A percentile compares a stretch with the other conserved stretches of the same genome.
Evolutionary conservation across 1,284 basidiomycete genomes (phyloP).

Genomic region (Pseudomicrostroma phylloplanum): DNA sequence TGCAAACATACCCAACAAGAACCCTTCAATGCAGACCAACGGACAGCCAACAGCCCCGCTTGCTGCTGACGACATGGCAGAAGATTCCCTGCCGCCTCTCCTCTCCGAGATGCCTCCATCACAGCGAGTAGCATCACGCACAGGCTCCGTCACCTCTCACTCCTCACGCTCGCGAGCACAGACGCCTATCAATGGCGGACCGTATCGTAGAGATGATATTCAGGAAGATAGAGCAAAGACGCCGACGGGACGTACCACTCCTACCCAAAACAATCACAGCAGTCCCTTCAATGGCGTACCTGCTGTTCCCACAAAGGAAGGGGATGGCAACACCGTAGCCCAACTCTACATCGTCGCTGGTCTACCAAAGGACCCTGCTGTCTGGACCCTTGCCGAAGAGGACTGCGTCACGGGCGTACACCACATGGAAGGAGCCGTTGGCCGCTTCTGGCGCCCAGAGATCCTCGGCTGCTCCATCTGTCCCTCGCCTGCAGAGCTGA

Average conservation of each 20-base stretch:
- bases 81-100: too few relatives aligned
- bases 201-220: background rate
- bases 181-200: too few relatives aligned
- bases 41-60: too few relatives aligned
- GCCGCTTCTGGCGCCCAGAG: constrained; percentile 88
- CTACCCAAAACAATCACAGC: background rate
- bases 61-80: too few relatives aligned
- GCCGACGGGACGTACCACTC: constrained; percentile 5
- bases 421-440: constrained; percentile 79
- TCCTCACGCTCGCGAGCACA: too few relatives aligned
- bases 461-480: constrained; percentile 55
- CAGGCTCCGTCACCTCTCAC: too few relatives aligned
- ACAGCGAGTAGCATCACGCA: too few relatives aligned
- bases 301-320: constrained; percentile 13
- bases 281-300: background rate
- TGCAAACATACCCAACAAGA: too few relatives aligned
- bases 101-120: too few relatives aligned
- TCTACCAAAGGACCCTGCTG: constrained; percentile 53
- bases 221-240: constrained; percentile 2
- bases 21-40: too few relatives aligned
- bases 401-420: constrained; percentile 76
- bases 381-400: constrained; percentile 85
- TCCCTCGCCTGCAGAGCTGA: constrained; percentile 52
- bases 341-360: constrained; percentile 56
- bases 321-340: constrained; percentile 51